Conservation (phyloP, 306 rosid genomes). For the barrel medic (Medicago truncatula) region DNA sequence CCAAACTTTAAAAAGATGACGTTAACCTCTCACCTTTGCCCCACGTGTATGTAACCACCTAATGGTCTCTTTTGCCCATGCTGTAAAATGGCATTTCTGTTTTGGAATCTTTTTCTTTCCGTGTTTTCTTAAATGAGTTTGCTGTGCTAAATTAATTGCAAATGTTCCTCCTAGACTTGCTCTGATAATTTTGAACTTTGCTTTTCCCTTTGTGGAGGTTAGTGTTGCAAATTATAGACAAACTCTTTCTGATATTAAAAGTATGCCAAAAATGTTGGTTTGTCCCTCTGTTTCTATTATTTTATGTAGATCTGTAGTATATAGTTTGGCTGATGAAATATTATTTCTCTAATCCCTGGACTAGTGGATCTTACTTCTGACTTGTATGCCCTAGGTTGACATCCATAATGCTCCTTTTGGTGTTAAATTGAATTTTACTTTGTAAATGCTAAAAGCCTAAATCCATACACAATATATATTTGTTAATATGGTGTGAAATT, state of each 20-base stretch:
- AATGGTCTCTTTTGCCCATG: slow-evolving; percentile 4
- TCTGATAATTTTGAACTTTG: slow-evolving; percentile 33
- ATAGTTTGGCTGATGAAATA: slow-evolving; percentile 3
- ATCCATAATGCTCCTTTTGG: slow-evolving; percentile 3
- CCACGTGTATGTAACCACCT: slow-evolving; percentile 3
- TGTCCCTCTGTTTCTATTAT: background rate
- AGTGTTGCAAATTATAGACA: slow-evolving; percentile 14
- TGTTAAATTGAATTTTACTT: background rate
- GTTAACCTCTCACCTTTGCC: slow-evolving; percentile 31
- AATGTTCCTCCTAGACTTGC: slow-evolving; percentile 4
- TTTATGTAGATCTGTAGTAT: slow-evolving; percentile 12
- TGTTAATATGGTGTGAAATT: background rate
- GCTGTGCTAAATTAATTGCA: slow-evolving; percentile 25
- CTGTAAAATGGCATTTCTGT: slow-evolving; percentile 10
- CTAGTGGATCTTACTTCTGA: background rate
- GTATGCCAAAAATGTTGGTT: slow-evolving; percentile 3
- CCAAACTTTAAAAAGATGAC: slow-evolving; percentile 5
- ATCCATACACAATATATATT: background rate
- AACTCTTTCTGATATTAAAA: background rate
- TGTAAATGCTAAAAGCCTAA: background rate
- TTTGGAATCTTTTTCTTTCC: slow-evolving; percentile 26
- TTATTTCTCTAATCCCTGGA: background rate
- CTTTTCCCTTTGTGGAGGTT: background rate
- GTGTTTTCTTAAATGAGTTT: slow-evolving; percentile 5
- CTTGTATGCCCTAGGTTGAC: slow-evolving; percentile 3